Conservation (phyloP, 2,329 filamentous ascomycete species). For the Immersiporthe knoxdaviesiana region DNA sequence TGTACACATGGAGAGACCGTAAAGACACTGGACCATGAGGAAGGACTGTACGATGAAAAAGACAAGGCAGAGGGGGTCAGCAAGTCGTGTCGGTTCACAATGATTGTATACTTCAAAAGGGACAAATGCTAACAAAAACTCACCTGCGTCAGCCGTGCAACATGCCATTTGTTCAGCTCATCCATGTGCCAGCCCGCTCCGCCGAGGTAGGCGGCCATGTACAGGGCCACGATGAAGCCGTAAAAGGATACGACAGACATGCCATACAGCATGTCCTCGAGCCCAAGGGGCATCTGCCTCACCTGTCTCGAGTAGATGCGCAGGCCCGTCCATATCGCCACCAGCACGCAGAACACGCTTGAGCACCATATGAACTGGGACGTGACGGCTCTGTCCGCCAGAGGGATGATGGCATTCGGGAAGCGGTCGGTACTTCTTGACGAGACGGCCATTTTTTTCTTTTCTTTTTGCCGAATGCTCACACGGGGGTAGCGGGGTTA, state of each 20-base stretch:
- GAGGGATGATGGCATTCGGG: constrained; percentile 12
- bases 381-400: constrained; percentile 11
- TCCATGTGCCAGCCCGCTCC: constrained; percentile 24
- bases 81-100: not conserved
- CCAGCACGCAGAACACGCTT: constrained; percentile 15
- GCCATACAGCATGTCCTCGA: constrained; percentile 21
- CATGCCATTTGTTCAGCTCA: constrained; percentile 14
- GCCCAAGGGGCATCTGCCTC: constrained; percentile 10
- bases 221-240: constrained; percentile 20
- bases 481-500: not conserved
- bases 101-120: not conserved
- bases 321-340: constrained; percentile 20
- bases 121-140: not conserved
- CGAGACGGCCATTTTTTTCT: not conserved
- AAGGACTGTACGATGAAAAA: constrained; percentile 12
- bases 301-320: constrained; percentile 22
- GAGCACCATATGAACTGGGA: constrained; percentile 22
- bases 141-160: constrained; percentile 24
- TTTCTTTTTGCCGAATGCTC: not conserved
- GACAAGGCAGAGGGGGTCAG: not conserved
- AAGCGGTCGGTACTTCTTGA: not conserved
- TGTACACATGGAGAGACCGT: constrained; percentile 23
- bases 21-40: constrained; percentile 19
- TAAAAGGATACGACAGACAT: constrained; percentile 16
- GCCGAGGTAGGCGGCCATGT: constrained; percentile 17